Evolutionary conservation across 2,329 filamentous ascomycete genomes (phyloP), one percentile per base, ranked within the genome.

Genomic region (Phialophora expanda): DNA sequence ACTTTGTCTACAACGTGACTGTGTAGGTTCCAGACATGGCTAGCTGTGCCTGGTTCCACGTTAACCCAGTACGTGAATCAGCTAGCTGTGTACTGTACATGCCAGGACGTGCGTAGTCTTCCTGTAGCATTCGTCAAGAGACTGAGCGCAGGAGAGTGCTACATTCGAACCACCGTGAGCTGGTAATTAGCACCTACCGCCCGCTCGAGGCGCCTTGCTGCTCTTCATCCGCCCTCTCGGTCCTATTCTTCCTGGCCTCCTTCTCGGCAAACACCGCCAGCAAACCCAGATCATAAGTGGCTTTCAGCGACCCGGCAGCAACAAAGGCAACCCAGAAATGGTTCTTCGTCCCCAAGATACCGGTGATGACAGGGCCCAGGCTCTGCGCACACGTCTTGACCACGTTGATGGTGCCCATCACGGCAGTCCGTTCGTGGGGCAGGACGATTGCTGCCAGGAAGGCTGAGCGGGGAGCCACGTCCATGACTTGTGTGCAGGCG

Each of bases 371-470:
- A 0, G 86, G 86, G 0, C 86, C 81, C 0, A 80, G 73, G 61
- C 80, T 86, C 68, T 85, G 82, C 0, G 86, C 85, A 7, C 89
- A 73, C 0, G 87, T 90, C 9, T 87, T 81, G 32, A 89, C 68
- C 70, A 86, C 85, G 54, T 80, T 82, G 0, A 87, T 89, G 66
- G 90, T 87, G 9, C 88, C 88, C 86, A 90, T 88, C 11, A 88
- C 87, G 0, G 87, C 88, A 0, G 88, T 90, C 1, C 88, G 80
- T 76, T 90, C 88, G 62, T 86, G 83, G 0, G 87, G 85, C 67
- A 82, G 84, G 1, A 90, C 87, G 0, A 89, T 85, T 0, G 87
- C 87, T 0, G 87, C 87, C 48, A 90, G 88, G 63, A 90, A 86
- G 0, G 88, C 87, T 0, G 87, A 80, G 2, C 88, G 81, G 0